A percentile compares a stretch with the other conserved stretches of the same genome.
Conservation (phyloP, 1,284 basidiomycete species). For the Rhodotorula sp. region DNA sequence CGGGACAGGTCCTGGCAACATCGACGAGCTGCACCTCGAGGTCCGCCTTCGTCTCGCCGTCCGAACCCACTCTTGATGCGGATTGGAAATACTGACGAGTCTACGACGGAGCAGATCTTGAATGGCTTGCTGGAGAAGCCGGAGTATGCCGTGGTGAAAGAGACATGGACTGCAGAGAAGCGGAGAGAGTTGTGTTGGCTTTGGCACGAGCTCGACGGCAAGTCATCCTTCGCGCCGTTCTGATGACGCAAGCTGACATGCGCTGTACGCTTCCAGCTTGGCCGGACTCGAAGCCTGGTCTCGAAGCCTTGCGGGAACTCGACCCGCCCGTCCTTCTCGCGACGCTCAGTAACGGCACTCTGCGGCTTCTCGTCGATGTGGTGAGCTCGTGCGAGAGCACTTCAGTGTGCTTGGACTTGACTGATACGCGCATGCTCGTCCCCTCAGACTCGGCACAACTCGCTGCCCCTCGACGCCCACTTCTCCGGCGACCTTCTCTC, state of each 20-base stretch:
- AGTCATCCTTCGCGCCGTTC: not conserved
- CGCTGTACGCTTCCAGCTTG: conserved; percentile 17
- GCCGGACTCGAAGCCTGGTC: conserved; percentile 26
- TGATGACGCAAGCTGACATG: not conserved
- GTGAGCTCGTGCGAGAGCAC: conserved; percentile 13
- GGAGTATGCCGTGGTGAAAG: not conserved
- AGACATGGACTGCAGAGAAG: conserved; percentile 13
- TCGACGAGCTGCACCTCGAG: conserved; percentile 61
- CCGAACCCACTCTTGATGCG: too few relatives aligned
- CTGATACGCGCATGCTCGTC: not conserved
- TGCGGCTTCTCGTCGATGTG: conserved; percentile 39
- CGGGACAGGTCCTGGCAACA: conserved; percentile 55
- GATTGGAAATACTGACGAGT: not conserved
- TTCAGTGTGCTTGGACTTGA: too few relatives aligned
- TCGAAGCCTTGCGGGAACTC: conserved; percentile 1
- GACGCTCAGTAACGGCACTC: conserved; percentile 40
- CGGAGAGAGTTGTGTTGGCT: conserved; percentile 14
- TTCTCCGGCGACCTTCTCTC: conserved; percentile 45
- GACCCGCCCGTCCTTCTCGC: conserved; percentile 18
- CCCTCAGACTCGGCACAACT: conserved; percentile 41
- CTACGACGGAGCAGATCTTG: conserved; percentile 19
- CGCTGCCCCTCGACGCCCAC: conserved; percentile 43
- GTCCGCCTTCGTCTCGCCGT: conserved; percentile 44
- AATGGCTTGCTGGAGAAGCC: conserved; percentile 16
- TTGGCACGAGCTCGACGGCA: conserved; percentile 38